These are phyloP conservation scores for Teunomyces gatunensis DNA, from an alignment of 805 yeast genomes.

Conservation along the genomic window DNA sequence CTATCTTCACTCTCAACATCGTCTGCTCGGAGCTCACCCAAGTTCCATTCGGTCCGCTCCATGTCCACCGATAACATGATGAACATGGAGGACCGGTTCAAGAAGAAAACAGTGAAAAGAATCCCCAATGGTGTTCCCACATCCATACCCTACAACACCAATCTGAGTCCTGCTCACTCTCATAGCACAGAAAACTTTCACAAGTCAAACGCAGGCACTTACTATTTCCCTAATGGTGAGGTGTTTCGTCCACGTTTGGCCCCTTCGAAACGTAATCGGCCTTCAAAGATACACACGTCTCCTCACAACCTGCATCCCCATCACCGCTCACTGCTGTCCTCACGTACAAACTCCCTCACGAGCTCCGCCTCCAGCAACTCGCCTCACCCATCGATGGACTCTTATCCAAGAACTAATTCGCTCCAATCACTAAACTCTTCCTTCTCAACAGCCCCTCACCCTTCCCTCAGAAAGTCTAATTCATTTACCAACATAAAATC, in stretches of 20 bases:
- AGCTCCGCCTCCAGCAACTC: not conserved
- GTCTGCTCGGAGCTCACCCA: not conserved
- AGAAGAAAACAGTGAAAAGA: constrained; percentile 33
- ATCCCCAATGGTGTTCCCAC: constrained; percentile 7
- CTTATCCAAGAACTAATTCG: constrained; percentile 1
- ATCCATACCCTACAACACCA: not conserved
- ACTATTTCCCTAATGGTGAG: constrained; percentile 54
- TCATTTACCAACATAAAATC: constrained; percentile 19
- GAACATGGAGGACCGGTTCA: constrained; percentile 37
- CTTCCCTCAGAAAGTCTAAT: constrained; percentile 10
- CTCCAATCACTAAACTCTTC: constrained; percentile 5
- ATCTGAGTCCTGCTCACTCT: not conserved
- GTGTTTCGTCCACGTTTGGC: constrained; percentile 46
- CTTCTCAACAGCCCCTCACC: not conserved
- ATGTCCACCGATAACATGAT: constrained; percentile 40
- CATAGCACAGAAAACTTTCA: constrained; percentile 7
- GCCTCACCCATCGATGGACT: not conserved
- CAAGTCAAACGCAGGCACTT: constrained; percentile 22
- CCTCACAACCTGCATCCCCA: not conserved
- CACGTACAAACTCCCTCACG: constrained; percentile 5
- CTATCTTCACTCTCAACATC: constrained; percentile 7
- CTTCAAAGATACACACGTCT: constrained; percentile 22
- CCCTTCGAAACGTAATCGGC: constrained; percentile 40
- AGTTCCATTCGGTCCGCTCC: constrained; percentile 14
- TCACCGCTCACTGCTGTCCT: not conserved